Base-by-base conservation (phyloP, 1,139 yeast genomes). In the Nakaseomyces bracarensis region DNA sequence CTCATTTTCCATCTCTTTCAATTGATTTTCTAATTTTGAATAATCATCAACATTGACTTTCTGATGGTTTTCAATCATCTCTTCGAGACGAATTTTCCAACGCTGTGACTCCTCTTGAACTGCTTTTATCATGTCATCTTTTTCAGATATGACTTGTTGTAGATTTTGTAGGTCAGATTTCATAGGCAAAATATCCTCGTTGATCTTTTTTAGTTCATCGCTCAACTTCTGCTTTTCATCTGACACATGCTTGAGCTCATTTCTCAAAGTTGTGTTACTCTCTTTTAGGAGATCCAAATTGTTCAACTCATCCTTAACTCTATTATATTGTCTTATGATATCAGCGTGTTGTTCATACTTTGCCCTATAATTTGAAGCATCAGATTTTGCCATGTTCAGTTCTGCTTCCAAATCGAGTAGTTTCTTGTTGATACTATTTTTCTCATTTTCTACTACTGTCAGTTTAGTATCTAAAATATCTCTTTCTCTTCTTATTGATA, bases 241-340 rank as follows among this genome's bases (percentile, higher is more conserved):
- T 52, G 45, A 25, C 41, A 43, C 45, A n/a, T 46, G 44, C 10
- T 58, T 55, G 38, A 67, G 62, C 48, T 83, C 91, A 39, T 70
- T 67, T 46, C 95, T 72, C 48, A 86, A 68, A 8, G 82, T 72
- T n/a, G 72, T 67, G 54, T 85, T 84, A 54, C 87, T 82, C 55
- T 86, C 95, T 45, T 85, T 74, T 47, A 83, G 67, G 33, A 83
- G 69, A 49, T 77, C 80, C 57, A 85, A 63, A 49, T 83, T 89
- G 44, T 79, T 76, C 43, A 83, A 65, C 54, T 81, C 82, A 36
- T 73, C 74, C 49, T 74, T 55, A 44, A 83, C 62, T 38, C 71
- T 70, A 11, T 71, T 64, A 42, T 79, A 77, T 34, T 77, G 79
- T 20, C 67, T 60, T 2, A 70, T 57, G 15, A 69, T 58, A 9